Conservation (phyloP, 371 early-diverging fungal species). For the Saksenaea vasiformis region DNA sequence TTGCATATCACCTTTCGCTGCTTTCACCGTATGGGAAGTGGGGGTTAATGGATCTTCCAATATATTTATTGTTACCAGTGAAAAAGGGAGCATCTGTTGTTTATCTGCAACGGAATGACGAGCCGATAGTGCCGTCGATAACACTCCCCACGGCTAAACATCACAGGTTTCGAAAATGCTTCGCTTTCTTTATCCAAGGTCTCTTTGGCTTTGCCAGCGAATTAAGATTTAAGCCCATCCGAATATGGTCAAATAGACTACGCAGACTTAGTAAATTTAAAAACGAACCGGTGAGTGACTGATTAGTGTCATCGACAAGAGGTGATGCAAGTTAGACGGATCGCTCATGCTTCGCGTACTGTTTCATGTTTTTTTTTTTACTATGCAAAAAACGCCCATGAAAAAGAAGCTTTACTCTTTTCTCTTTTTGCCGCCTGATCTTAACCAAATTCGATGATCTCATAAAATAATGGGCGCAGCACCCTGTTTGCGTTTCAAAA, state of each 20-base stretch:
- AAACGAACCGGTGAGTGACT: not conserved
- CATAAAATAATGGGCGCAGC: conserved; percentile 4
- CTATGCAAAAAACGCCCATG: conserved; percentile 5
- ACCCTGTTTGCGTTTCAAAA: not conserved
- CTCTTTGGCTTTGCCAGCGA: not conserved
- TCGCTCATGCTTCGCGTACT: conserved; percentile 6
- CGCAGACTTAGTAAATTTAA: not conserved
- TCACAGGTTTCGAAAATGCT: conserved; percentile 2
- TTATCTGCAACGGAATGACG: conserved; percentile 5
- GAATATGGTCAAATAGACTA: conserved; percentile 1
- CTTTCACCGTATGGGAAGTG: not conserved
- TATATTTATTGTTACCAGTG: conserved; percentile 1
- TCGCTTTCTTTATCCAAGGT: not conserved
- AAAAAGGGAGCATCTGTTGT: not conserved
- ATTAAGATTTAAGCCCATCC: conserved; percentile 5
- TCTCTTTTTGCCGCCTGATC: conserved; percentile 2
- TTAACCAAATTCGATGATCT: not conserved
- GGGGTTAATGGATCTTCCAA: not conserved
- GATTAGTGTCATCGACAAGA: not conserved
- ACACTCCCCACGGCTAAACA: conserved; percentile 1
- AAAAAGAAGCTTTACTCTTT: not conserved
- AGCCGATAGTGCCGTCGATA: conserved; percentile 5
- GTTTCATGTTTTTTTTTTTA: not conserved
- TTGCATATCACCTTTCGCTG: not conserved
- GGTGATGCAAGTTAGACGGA: not conserved